phyloP scores from a whole-genome alignment of 805 yeast genomes.

The Yarrowia sp. region DNA sequence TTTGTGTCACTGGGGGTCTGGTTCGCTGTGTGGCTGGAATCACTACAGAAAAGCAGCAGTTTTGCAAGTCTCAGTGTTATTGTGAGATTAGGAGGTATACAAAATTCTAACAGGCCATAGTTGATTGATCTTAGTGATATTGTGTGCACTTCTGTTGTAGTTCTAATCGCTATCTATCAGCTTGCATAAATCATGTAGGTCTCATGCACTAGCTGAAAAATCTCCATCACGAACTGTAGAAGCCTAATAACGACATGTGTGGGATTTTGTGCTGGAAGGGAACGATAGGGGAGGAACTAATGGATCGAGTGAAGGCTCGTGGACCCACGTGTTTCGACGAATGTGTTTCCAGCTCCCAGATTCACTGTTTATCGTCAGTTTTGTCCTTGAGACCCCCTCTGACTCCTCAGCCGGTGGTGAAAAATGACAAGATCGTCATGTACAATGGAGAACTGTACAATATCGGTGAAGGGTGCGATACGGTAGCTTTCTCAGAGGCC shows the following conservation, averaged over 20 bases:
- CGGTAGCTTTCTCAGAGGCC: slow-evolving; percentile 57
- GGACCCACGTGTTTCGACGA: slow-evolving; percentile 16
- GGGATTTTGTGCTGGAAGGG: slow-evolving; percentile 30
- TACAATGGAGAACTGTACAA: slow-evolving; percentile 93
- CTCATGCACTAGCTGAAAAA: neutral
- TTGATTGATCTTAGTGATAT: neutral
- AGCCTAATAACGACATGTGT: slow-evolving; percentile 12
- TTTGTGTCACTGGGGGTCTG: slow-evolving; percentile 21
- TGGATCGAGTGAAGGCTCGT: slow-evolving; percentile 1
- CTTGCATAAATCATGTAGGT: neutral
- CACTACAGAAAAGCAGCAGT: neutral
- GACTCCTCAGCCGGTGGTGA: slow-evolving; percentile 70
- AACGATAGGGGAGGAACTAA: neutral
- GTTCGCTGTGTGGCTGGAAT: slow-evolving; percentile 7
- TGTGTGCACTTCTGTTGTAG: too few species aligned
- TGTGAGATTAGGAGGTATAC: slow-evolving; percentile 18
- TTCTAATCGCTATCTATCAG: neutral
- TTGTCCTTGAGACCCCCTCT: slow-evolving; percentile 82
- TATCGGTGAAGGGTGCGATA: slow-evolving; percentile 61
- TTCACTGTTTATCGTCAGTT: slow-evolving; percentile 62
- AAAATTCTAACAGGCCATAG: neutral
- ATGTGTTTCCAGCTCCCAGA: neutral
- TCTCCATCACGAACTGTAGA: slow-evolving; percentile 4
- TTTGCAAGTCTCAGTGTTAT: slow-evolving; percentile 18
- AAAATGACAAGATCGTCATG: slow-evolving; percentile 58